Percentiles rank a stretch among this genome's conserved stretches.
These are phyloP conservation scores for Chlamydomonas sphaeroides DNA, from an alignment of 139 green algal genomes.

Conservation along the genomic window DNA sequence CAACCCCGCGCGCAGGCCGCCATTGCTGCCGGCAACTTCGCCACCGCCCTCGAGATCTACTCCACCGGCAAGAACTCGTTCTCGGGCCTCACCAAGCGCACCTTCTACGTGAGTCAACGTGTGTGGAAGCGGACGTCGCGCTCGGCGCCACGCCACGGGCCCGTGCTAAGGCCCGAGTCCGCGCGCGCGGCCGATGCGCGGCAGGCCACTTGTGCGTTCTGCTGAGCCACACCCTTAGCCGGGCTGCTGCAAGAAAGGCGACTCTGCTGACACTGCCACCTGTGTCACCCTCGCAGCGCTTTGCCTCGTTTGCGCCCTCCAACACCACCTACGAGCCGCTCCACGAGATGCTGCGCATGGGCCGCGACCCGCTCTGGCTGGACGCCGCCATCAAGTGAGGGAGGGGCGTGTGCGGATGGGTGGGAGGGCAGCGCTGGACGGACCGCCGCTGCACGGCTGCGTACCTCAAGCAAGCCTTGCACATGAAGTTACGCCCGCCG, in stretches of 20 bases:
- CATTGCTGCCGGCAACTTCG: slow-evolving; percentile 15
- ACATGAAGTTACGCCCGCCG: too few species aligned
- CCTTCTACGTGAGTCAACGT: slow-evolving; percentile 20
- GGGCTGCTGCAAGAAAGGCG: too few species aligned
- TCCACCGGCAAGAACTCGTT: slow-evolving; percentile 35
- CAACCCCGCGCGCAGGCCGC: background rate
- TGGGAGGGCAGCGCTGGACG: too few species aligned
- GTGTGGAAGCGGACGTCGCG: too few species aligned
- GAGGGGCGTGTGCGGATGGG: background rate
- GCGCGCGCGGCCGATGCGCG: too few species aligned
- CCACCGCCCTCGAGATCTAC: slow-evolving; percentile 5
- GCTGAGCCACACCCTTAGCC: too few species aligned
- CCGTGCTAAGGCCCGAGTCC: too few species aligned
- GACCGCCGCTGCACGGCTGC: background rate
- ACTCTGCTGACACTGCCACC: too few species aligned
- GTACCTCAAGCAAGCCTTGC: background rate
- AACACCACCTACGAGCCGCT: background rate
- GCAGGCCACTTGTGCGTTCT: too few species aligned
- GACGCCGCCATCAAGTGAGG: background rate
- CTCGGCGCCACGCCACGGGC: too few species aligned
- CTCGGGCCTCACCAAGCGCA: background rate
- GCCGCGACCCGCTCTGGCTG: background rate
- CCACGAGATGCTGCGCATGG: background rate
- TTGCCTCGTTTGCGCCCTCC: background rate
- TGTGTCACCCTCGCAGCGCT: background rate